Evolutionary conservation across 306 rosid species (phyloP).

Genomic region (Vigna reflexopilosa): DNA sequence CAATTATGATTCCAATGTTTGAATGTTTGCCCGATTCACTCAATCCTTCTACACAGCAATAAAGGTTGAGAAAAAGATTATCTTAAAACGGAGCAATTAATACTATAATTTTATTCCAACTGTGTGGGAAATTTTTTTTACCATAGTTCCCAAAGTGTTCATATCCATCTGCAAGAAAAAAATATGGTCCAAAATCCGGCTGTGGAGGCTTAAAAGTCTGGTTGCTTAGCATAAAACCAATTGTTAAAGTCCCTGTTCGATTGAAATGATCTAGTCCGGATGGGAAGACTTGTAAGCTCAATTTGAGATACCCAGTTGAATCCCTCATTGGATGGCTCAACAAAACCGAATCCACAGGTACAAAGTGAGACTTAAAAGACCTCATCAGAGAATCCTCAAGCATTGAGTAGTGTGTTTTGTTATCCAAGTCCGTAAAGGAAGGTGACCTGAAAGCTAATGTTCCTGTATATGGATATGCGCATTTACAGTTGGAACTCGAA

Average conservation of each 20-base stretch:
- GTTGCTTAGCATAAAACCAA: conserved; percentile 57
- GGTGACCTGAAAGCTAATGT: conserved; percentile 57
- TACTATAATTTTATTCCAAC: conserved; percentile 8
- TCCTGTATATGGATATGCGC: conserved; percentile 66
- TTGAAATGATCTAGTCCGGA: conserved; percentile 51
- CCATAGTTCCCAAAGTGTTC: conserved; percentile 38
- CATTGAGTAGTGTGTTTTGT: conserved; percentile 1
- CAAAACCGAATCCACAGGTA: conserved; percentile 55
- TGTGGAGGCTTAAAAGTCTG: conserved; percentile 54
- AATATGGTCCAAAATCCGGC: conserved; percentile 36
- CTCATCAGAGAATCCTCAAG: conserved; percentile 40
- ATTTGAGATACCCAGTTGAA: conserved; percentile 37
- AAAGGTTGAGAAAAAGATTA: not conserved
- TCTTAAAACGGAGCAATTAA: not conserved
- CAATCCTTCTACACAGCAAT: not conserved
- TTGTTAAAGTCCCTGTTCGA: conserved; percentile 33
- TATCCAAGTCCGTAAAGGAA: conserved; percentile 48
- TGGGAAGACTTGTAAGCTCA: conserved; percentile 56
- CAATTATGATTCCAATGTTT: conserved; percentile 47
- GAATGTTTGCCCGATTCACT: conserved; percentile 37
- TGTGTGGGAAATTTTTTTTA: not conserved
- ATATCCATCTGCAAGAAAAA: conserved; percentile 31
- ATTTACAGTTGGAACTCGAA: conserved; percentile 63
- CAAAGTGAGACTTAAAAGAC: not conserved
- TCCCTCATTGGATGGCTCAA: conserved; percentile 30